Evolutionary conservation across 495 filamentous ascomycete genomes (phyloP).

Genomic region (Trichoderma asperelloides): DNA sequence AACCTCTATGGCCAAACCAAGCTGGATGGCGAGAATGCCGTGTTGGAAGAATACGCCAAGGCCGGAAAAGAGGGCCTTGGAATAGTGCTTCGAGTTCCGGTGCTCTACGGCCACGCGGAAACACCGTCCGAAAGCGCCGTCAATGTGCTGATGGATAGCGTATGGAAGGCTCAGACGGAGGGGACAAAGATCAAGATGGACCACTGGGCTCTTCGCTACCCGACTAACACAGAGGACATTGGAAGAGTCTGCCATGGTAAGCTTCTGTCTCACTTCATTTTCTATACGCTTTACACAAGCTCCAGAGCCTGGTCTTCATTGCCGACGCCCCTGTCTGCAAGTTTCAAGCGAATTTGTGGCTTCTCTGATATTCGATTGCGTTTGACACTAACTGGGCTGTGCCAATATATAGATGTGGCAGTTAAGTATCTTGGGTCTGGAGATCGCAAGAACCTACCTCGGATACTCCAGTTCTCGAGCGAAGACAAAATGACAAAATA

Average conservation of each 20-base stretch:
- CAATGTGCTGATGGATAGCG: slow-evolving; percentile 65
- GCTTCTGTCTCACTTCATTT: slow-evolving; percentile 11
- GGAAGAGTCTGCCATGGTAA: slow-evolving; percentile 60
- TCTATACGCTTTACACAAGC: neutral
- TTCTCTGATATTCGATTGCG: neutral
- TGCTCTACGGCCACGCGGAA: slow-evolving; percentile 67
- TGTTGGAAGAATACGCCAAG: slow-evolving; percentile 48
- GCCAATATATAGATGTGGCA: slow-evolving; percentile 42
- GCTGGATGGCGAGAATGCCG: slow-evolving; percentile 70
- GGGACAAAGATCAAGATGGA: slow-evolving; percentile 67
- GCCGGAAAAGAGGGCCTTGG: slow-evolving; percentile 44
- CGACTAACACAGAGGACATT: slow-evolving; percentile 81
- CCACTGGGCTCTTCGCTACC: slow-evolving; percentile 78
- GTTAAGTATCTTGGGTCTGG: slow-evolving; percentile 48
- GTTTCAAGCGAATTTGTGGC: too few relatives aligned
- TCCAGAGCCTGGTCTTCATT: neutral
- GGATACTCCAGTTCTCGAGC: slow-evolving; percentile 76
- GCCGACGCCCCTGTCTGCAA: neutral
- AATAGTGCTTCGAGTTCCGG: slow-evolving; percentile 74
- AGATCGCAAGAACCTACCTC: slow-evolving; percentile 44
- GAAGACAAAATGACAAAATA: slow-evolving; percentile 89
- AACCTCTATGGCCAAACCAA: slow-evolving; percentile 89
- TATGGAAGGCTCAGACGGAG: slow-evolving; percentile 57
- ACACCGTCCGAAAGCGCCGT: slow-evolving; percentile 69
- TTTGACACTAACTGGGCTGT: neutral